A percentile compares a stretch with the other conserved stretches of the same genome.
Evolutionary conservation across 2,329 filamentous ascomycete genomes (phyloP).

Genomic region (Teratosphaeria zuluensis): DNA sequence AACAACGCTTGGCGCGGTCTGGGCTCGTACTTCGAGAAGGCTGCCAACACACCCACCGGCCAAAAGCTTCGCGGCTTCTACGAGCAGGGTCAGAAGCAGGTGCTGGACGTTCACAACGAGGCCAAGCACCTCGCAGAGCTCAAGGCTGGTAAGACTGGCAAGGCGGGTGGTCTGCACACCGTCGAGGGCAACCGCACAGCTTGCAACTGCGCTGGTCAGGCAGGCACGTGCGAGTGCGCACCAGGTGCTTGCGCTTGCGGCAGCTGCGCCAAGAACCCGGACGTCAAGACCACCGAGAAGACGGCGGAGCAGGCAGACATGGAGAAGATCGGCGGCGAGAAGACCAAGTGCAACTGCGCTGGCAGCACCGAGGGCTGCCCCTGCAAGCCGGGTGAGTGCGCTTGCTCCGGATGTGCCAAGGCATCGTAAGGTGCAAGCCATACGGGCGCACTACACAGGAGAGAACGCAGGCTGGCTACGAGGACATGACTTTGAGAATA

Average conservation of each 20-base stretch:
- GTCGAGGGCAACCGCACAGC: conserved; percentile 31
- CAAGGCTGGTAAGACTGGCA: conserved; percentile 50
- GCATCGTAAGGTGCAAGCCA: conserved; percentile 11
- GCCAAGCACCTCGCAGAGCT: conserved; percentile 78
- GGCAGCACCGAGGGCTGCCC: conserved; percentile 35
- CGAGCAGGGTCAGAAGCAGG: conserved; percentile 72
- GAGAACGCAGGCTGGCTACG: not conserved
- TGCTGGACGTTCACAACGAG: conserved; percentile 87
- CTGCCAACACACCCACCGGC: conserved; percentile 74
- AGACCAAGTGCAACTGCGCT: conserved; percentile 43
- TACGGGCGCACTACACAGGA: not conserved
- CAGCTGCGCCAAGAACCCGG: conserved; percentile 39
- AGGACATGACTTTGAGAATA: not conserved
- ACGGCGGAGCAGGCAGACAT: conserved; percentile 26
- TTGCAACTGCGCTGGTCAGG: conserved; percentile 36
- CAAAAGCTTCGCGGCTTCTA: conserved; percentile 86
- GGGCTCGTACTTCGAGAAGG: conserved; percentile 90
- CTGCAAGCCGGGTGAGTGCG: conserved; percentile 39
- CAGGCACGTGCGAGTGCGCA: conserved; percentile 35
- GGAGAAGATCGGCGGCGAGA: conserved; percentile 40
- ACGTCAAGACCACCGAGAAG: conserved; percentile 12
- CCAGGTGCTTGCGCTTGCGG: conserved; percentile 38
- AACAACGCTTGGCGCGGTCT: conserved; percentile 58
- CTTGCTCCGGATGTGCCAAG: conserved; percentile 40
- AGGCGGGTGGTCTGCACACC: conserved; percentile 44